These are phyloP conservation scores for Sporisorium graminicola DNA, from an alignment of 1,284 basidiomycete species.

Conservation along the genomic window DNA sequence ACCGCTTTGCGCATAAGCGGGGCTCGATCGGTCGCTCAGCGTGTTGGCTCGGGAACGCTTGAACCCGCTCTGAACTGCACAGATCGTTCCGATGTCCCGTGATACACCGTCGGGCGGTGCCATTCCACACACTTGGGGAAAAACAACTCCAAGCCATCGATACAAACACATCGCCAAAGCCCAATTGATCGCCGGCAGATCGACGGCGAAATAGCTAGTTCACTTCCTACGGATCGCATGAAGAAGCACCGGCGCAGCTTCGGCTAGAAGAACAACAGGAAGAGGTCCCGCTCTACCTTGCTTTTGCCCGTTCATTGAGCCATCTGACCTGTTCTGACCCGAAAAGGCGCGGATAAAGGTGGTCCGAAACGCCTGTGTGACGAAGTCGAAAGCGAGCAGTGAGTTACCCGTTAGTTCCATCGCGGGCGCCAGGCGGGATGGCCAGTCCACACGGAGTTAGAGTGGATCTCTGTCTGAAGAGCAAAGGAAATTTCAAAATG, in stretches of 20 bases:
- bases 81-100: background rate
- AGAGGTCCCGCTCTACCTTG: background rate
- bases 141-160: too few species aligned
- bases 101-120: background rate
- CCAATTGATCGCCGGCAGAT: slow-evolving; percentile 1
- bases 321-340: background rate
- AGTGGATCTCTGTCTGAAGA: too few species aligned
- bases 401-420: background rate
- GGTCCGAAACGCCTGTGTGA: too few species aligned
- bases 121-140: too few species aligned
- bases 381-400: background rate
- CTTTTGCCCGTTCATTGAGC: background rate
- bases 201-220: background rate
- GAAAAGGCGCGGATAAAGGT: background rate
- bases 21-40: slow-evolving; percentile 1
- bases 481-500: background rate
- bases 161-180: background rate
- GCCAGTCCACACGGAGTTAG: background rate
- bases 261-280: background rate
- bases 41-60: background rate
- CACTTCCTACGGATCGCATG: background rate
- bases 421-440: too few species aligned
- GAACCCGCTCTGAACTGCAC: background rate
- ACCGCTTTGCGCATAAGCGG: too few species aligned
- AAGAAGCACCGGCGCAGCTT: background rate